phyloP scores from a whole-genome alignment of 1,284 basidiomycete genomes.

The Afroboletus lepidellus region DNA sequence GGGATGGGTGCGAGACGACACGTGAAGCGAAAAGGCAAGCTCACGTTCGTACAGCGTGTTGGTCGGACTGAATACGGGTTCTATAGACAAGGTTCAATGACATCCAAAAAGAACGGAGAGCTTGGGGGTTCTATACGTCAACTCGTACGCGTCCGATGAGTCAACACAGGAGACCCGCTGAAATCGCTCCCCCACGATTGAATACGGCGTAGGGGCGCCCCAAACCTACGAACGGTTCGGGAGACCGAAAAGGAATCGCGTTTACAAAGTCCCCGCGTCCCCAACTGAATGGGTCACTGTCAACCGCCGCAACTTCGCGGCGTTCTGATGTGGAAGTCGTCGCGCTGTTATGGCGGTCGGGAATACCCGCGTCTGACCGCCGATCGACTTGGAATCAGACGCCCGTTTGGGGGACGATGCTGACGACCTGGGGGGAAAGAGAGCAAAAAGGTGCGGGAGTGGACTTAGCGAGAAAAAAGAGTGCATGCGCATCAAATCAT shows the following conservation, averaged over 20 bases:
- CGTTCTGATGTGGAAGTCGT: slow-evolving; percentile 16
- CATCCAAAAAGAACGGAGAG: neutral
- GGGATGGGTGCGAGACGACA: too few species aligned
- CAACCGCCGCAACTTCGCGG: slow-evolving; percentile 14
- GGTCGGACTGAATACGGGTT: neutral
- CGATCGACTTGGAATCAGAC: neutral
- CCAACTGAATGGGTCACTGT: slow-evolving; percentile 5
- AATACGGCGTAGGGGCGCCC: slow-evolving; percentile 21
- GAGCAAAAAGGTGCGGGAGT: neutral
- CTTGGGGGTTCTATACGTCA: slow-evolving; percentile 17
- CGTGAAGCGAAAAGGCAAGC: too few species aligned
- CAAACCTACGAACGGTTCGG: neutral
- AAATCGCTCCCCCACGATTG: slow-evolving; percentile 3
- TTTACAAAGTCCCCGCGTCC: slow-evolving; percentile 2
- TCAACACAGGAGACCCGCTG: slow-evolving; percentile 4
- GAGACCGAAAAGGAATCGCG: slow-evolving; percentile 1
- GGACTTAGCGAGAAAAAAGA: neutral
- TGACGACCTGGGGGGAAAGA: neutral
- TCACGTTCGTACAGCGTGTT: too few species aligned
- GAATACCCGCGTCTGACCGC: slow-evolving; percentile 2
- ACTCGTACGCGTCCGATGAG: slow-evolving; percentile 9
- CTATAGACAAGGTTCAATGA: too few species aligned
- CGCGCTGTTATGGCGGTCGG: slow-evolving; percentile 7
- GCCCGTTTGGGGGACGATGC: neutral
- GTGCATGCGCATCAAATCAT: neutral